Evolutionary conservation across 139 green algal genomes (phyloP).

Genomic region (Chlamydomonas incerta): DNA sequence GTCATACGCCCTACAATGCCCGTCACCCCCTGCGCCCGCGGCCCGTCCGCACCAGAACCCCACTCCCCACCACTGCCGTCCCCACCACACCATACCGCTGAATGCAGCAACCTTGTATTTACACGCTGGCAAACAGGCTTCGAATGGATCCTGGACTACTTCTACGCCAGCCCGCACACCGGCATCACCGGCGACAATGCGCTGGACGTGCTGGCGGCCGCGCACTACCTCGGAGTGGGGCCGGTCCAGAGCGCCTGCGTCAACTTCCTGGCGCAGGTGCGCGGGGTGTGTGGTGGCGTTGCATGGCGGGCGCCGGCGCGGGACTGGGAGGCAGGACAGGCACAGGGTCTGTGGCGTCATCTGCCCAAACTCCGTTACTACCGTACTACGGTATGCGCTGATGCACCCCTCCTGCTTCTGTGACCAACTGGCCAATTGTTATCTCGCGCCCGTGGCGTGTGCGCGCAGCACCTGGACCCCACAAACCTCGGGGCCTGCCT

Average conservation of each 20-base stretch:
- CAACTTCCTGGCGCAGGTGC: slow-evolving; percentile 27
- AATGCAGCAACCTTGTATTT: neutral
- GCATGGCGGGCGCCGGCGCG: too few species aligned
- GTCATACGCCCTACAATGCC: neutral
- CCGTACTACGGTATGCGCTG: neutral
- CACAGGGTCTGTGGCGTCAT: too few species aligned
- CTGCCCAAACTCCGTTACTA: neutral
- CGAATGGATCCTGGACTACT: slow-evolving; percentile 40
- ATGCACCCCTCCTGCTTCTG: too few species aligned
- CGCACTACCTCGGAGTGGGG: slow-evolving; percentile 35
- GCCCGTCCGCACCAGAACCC: neutral
- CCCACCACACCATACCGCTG: neutral
- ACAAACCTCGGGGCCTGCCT: slow-evolving; percentile 25
- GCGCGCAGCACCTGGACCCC: slow-evolving; percentile 22
- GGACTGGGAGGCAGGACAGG: too few species aligned
- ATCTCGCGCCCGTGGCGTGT: too few species aligned
- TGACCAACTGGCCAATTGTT: too few species aligned
- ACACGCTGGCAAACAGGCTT: neutral
- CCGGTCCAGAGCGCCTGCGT: slow-evolving; percentile 25
- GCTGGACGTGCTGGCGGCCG: slow-evolving; percentile 28
- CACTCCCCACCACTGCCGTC: neutral
- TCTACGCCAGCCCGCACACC: neutral
- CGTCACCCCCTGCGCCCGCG: neutral
- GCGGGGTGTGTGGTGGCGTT: too few species aligned
- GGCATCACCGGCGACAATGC: slow-evolving; percentile 13